phyloP scores from a whole-genome alignment of 2,329 filamentous ascomycete species.

The Pestalotiopsis sp. region DNA sequence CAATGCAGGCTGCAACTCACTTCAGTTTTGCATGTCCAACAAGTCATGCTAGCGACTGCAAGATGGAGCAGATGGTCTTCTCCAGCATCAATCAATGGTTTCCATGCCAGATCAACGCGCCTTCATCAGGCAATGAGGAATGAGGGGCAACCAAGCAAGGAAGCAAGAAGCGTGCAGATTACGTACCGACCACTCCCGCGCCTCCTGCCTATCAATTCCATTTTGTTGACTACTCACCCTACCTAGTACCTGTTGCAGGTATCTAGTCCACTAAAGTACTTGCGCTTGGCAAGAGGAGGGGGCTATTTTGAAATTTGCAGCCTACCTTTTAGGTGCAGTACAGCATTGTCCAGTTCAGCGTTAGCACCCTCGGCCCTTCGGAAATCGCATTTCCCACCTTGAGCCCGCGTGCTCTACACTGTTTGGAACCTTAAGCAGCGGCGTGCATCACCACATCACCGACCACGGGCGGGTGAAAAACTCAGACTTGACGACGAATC shows the following conservation, averaged over 20 bases:
- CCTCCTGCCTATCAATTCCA: background rate
- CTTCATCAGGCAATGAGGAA: background rate
- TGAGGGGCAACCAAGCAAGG: constrained; percentile 9
- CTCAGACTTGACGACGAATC: constrained; percentile 17
- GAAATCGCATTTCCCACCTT: constrained; percentile 3
- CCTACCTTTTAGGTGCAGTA: background rate
- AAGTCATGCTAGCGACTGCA: background rate
- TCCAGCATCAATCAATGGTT: background rate
- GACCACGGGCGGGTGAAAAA: constrained; percentile 20
- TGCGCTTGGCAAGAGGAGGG: background rate
- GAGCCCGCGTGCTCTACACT: background rate
- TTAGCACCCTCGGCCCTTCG: background rate
- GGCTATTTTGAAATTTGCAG: constrained; percentile 9
- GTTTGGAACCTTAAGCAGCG: constrained; percentile 1
- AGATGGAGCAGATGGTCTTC: background rate
- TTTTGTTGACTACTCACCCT: too few species aligned
- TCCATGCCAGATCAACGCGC: background rate
- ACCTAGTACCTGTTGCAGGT: background rate
- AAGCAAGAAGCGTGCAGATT: background rate
- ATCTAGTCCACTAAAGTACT: background rate
- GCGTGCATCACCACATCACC: constrained; percentile 14
- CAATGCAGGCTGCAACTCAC: background rate
- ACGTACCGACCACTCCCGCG: background rate
- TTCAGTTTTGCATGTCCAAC: background rate
- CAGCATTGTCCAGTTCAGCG: constrained; percentile 7